phyloP scores from a whole-genome alignment of 2,329 filamentous ascomycete genomes.

The Colletotrichum agaves region DNA sequence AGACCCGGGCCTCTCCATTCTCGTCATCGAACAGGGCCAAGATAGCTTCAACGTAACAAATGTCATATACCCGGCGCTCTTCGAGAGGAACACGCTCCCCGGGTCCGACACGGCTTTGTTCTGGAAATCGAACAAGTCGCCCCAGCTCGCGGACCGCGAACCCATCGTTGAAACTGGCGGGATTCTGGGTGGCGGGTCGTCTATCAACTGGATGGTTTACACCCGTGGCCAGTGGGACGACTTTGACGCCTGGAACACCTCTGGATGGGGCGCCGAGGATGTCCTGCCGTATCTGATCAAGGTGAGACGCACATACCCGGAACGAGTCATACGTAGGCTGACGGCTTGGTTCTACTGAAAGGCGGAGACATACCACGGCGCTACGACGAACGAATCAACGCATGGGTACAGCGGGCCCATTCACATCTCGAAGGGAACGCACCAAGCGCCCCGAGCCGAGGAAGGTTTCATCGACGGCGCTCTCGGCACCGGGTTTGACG shows the following conservation, averaged over 20 bases:
- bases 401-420: conserved; percentile 63
- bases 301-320: not conserved
- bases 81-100: conserved; percentile 27
- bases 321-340: not conserved
- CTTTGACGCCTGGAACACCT: conserved; percentile 48
- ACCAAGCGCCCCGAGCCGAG: conserved; percentile 49
- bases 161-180: conserved; percentile 41
- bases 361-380: not conserved
- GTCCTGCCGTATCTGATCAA: conserved; percentile 41
- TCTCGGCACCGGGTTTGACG: not conserved
- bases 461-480: conserved; percentile 58
- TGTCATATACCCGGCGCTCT: conserved; percentile 42
- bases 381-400: conserved; percentile 46
- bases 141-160: conserved; percentile 39
- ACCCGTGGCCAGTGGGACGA: conserved; percentile 46
- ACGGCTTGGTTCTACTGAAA: not conserved
- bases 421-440: conserved; percentile 59
- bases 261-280: conserved; percentile 48
- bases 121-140: conserved; percentile 41
- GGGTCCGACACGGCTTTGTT: conserved; percentile 38
- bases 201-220: conserved; percentile 49
- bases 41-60: conserved; percentile 43
- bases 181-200: conserved; percentile 47
- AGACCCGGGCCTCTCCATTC: conserved; percentile 42
- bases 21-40: conserved; percentile 44